Evolutionary conservation across 1,139 yeast genomes (phyloP).

Genomic region (Kluyveromyces marxianus): DNA sequence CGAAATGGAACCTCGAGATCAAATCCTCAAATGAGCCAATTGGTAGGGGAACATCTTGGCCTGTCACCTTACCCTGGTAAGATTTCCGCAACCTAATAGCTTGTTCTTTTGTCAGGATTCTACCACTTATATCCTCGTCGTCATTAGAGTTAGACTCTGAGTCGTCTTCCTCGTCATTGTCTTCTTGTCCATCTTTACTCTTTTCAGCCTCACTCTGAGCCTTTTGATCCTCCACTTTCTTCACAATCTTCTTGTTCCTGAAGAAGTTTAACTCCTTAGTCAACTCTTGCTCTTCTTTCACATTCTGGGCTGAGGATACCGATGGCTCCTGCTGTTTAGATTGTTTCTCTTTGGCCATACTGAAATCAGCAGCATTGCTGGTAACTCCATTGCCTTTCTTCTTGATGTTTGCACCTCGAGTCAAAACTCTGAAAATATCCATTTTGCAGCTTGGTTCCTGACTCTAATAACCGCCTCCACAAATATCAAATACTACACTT

Average conservation of each 20-base stretch:
- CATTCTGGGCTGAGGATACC: constrained; percentile 7
- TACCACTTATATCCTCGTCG: constrained; percentile 33
- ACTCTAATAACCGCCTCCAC: background rate
- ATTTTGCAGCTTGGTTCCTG: constrained; percentile 33
- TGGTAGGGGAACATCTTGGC: constrained; percentile 77
- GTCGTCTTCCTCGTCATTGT: constrained; percentile 20
- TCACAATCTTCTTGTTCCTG: constrained; percentile 42
- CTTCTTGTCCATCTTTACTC: constrained; percentile 16
- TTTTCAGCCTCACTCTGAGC: constrained; percentile 11
- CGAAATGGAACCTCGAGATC: constrained; percentile 56
- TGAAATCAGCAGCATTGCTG: constrained; percentile 22
- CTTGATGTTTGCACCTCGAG: constrained; percentile 77
- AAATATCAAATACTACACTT: background rate
- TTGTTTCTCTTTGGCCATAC: constrained; percentile 14
- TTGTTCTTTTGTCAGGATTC: constrained; percentile 47
- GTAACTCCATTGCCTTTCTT: constrained; percentile 29
- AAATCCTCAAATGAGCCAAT: constrained; percentile 84
- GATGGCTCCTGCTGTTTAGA: constrained; percentile 24
- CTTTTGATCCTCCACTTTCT: constrained; percentile 20
- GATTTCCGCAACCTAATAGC: constrained; percentile 50
- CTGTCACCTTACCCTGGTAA: constrained; percentile 58
- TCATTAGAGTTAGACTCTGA: constrained; percentile 21
- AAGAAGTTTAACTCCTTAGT: constrained; percentile 67
- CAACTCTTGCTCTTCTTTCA: constrained; percentile 31
- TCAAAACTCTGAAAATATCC: constrained; percentile 84